Evolutionary conservation across 768 basidiomycete genomes (phyloP).

Genomic region (Rhodotorula toruloides): DNA sequence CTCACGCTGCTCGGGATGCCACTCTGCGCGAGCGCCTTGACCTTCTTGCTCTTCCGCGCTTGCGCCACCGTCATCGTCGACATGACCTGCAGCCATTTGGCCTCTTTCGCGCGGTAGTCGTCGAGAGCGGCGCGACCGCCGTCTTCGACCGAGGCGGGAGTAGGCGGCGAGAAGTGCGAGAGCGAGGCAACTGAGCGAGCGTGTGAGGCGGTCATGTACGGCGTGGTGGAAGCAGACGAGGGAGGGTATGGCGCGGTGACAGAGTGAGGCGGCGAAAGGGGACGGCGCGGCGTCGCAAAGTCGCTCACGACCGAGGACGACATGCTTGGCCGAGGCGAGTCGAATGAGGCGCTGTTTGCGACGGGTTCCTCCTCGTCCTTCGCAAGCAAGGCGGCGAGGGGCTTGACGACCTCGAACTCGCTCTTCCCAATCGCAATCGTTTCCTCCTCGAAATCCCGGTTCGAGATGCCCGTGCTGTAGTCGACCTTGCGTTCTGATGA

Average conservation of each 20-base stretch:
- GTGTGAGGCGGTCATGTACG: not conserved
- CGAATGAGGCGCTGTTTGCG: not conserved
- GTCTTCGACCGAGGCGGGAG: constrained; percentile 14
- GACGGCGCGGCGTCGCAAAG: not conserved
- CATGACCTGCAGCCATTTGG: constrained; percentile 56
- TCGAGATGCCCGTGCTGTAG: constrained; percentile 23
- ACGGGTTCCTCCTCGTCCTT: not conserved
- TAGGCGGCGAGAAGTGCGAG: constrained; percentile 32
- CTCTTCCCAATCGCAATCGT: constrained; percentile 25
- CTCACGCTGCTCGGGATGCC: constrained; percentile 74
- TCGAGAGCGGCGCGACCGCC: constrained; percentile 43
- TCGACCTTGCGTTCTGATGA: not conserved
- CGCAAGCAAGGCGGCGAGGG: constrained; percentile 3
- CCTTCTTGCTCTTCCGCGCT: constrained; percentile 71
- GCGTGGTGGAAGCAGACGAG: not conserved
- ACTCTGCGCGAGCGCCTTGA: constrained; percentile 67
- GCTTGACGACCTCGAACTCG: constrained; percentile 37
- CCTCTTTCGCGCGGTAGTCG: constrained; percentile 69
- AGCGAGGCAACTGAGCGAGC: not conserved
- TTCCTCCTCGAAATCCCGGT: constrained; percentile 33
- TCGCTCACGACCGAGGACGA: not conserved
- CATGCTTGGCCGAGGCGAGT: not conserved
- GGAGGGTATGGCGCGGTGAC: not conserved
- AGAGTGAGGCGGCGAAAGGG: not conserved
- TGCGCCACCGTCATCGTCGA: constrained; percentile 51